phyloP scores from a whole-genome alignment of 306 rosid species.

The Pyrus betulifolia region DNA sequence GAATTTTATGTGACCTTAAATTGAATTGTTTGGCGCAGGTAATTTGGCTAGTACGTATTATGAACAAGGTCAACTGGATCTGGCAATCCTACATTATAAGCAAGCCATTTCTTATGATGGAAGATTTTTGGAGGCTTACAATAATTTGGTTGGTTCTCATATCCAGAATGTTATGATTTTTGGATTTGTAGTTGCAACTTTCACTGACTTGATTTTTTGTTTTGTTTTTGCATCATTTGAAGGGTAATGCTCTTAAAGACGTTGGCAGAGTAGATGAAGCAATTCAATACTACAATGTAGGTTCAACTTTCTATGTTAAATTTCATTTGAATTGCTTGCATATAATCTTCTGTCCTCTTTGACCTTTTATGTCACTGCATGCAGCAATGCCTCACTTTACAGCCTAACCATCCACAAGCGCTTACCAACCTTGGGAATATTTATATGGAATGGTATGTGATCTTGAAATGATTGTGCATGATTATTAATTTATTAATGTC shows the following conservation, averaged over 20 bases:
- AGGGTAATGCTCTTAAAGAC: slow-evolving; percentile 98
- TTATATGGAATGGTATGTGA: slow-evolving; percentile 88
- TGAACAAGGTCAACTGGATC: slow-evolving; percentile 88
- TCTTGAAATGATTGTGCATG: background rate
- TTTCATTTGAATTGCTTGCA: background rate
- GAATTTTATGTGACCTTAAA: background rate
- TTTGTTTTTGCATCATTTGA: background rate
- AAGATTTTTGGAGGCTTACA: slow-evolving; percentile 95
- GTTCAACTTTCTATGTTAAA: slow-evolving; percentile 13
- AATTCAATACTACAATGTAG: slow-evolving; percentile 86
- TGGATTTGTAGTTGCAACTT: background rate
- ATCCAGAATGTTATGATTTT: background rate
- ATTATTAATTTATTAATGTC: background rate
- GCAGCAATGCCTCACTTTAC: slow-evolving; percentile 92
- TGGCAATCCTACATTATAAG: slow-evolving; percentile 93
- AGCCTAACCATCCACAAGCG: slow-evolving; percentile 96
- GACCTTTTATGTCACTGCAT: background rate
- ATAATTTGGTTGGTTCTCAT: slow-evolving; percentile 73
- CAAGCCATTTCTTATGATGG: slow-evolving; percentile 88
- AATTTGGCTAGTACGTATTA: slow-evolving; percentile 87
- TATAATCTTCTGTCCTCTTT: background rate
- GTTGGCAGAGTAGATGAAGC: slow-evolving; percentile 93
- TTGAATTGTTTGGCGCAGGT: slow-evolving; percentile 40
- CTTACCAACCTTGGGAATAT: slow-evolving; percentile 94
- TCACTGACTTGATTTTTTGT: background rate